These are phyloP conservation scores for Eremothecium sinecaudum DNA, from an alignment of 1,139 yeast species.

Conservation along the genomic window DNA sequence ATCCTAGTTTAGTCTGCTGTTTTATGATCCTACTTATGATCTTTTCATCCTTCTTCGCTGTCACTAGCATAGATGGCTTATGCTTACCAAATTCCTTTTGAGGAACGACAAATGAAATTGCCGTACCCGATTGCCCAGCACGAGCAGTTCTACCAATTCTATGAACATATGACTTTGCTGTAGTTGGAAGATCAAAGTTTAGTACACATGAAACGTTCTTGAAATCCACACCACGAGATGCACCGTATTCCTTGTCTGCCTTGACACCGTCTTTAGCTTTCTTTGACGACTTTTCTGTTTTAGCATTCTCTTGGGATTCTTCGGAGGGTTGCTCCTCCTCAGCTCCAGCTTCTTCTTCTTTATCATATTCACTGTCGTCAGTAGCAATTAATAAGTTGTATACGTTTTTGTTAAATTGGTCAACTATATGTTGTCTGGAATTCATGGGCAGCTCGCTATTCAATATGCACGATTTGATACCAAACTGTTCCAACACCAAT, in stretches of 20 bases:
- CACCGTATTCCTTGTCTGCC: conserved; percentile 76
- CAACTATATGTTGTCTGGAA: conserved; percentile 89
- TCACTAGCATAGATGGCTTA: conserved; percentile 60
- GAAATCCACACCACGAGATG: conserved; percentile 95
- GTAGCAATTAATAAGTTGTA: conserved; percentile 88
- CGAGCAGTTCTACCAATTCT: conserved; percentile 97
- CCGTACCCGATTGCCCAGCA: conserved; percentile 93
- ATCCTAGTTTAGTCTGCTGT: conserved; percentile 67
- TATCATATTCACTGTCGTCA: conserved; percentile 66
- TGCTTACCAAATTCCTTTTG: conserved; percentile 80
- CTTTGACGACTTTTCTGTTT: conserved; percentile 13
- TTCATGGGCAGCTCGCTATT: conserved; percentile 90
- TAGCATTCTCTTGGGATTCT: conserved; percentile 15
- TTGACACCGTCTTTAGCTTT: conserved; percentile 33
- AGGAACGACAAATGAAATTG: conserved; percentile 86
- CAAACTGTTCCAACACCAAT: conserved; percentile 88
- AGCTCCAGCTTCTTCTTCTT: conserved; percentile 39
- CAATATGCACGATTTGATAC: conserved; percentile 77
- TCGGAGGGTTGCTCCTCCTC: conserved; percentile 16
- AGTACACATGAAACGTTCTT: conserved; percentile 92
- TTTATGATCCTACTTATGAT: conserved; percentile 65
- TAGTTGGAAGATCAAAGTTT: conserved; percentile 87
- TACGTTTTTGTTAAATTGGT: conserved; percentile 85
- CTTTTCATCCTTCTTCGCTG: conserved; percentile 80
- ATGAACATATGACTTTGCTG: conserved; percentile 85